These are phyloP conservation scores for Tuber borchii DNA, from an alignment of 495 filamentous ascomycete species.

Conservation along the genomic window DNA sequence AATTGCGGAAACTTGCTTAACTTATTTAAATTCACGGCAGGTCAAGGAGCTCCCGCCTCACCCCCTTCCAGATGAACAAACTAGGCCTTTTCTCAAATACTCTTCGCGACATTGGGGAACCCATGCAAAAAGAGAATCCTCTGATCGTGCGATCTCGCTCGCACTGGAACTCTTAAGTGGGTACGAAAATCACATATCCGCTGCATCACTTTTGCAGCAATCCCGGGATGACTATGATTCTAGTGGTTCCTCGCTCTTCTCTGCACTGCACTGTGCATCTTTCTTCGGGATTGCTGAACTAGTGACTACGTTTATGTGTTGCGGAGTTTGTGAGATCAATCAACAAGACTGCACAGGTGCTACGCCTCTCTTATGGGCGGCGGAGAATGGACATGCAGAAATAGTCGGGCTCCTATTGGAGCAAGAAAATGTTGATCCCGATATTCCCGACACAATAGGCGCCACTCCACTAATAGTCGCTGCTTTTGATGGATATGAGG, in stretches of 20 bases:
- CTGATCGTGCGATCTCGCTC: background rate
- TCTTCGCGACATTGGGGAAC: background rate
- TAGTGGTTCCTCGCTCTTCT: background rate
- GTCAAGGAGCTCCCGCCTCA: too few species aligned
- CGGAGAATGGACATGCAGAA: too few species aligned
- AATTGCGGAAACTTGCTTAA: too few species aligned
- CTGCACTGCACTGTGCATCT: background rate
- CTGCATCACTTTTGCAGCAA: background rate
- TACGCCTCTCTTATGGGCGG: background rate
- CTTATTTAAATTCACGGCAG: too few species aligned
- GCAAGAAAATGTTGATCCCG: too few species aligned
- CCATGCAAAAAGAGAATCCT: background rate
- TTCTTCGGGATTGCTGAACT: too few species aligned
- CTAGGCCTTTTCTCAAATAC: too few species aligned
- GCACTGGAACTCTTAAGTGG: too few species aligned
- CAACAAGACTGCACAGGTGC: too few species aligned
- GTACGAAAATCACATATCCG: background rate
- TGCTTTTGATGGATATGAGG: background rate
- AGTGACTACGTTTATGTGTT: background rate
- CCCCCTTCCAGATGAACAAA: background rate
- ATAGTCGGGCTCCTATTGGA: too few species aligned
- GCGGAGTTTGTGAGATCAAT: background rate
- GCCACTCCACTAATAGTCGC: too few species aligned
- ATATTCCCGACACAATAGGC: too few species aligned
- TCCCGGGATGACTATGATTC: background rate